phyloP scores from a whole-genome alignment of 2,329 filamentous ascomycete species.

The Curvularia lunata region DNA sequence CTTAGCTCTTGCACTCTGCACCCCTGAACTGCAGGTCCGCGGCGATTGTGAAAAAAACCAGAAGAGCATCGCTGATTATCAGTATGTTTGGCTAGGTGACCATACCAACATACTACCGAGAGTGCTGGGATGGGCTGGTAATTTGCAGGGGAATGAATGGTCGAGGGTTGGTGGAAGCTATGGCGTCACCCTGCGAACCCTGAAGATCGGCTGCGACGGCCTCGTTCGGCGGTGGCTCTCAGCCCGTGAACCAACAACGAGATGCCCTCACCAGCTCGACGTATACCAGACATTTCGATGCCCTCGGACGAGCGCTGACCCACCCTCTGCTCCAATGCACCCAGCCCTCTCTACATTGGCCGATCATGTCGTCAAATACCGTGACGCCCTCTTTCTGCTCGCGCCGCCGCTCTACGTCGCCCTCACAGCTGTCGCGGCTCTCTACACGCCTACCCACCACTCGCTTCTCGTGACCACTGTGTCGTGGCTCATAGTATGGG shows the following conservation, averaged over 20 bases:
- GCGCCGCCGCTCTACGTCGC: slow-evolving; percentile 46
- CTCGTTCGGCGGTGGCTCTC: slow-evolving; percentile 4
- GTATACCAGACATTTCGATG: slow-evolving; percentile 35
- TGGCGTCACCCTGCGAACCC: slow-evolving; percentile 9
- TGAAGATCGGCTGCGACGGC: slow-evolving; percentile 7
- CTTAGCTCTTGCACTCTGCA: neutral
- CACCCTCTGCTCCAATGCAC: slow-evolving; percentile 47
- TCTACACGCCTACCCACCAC: slow-evolving; percentile 48
- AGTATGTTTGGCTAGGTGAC: neutral
- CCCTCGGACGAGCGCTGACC: slow-evolving; percentile 43
- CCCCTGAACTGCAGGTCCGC: neutral
- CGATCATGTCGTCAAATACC: slow-evolving; percentile 43
- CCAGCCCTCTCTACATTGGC: slow-evolving; percentile 38
- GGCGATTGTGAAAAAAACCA: neutral
- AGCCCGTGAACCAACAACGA: slow-evolving; percentile 4
- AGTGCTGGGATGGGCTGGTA: neutral
- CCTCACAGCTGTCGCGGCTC: slow-evolving; percentile 43
- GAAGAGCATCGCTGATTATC: neutral
- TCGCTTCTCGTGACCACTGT: slow-evolving; percentile 52
- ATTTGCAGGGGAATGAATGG: neutral
- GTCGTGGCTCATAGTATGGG: slow-evolving; percentile 53
- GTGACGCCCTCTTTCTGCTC: slow-evolving; percentile 29
- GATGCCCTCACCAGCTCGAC: slow-evolving; percentile 11
- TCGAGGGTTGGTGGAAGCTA: slow-evolving; percentile 1
- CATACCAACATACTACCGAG: neutral